Evolutionary conservation across 2,329 filamentous ascomycete genomes (phyloP).

Genomic region (Phyllosticta citriasiana): DNA sequence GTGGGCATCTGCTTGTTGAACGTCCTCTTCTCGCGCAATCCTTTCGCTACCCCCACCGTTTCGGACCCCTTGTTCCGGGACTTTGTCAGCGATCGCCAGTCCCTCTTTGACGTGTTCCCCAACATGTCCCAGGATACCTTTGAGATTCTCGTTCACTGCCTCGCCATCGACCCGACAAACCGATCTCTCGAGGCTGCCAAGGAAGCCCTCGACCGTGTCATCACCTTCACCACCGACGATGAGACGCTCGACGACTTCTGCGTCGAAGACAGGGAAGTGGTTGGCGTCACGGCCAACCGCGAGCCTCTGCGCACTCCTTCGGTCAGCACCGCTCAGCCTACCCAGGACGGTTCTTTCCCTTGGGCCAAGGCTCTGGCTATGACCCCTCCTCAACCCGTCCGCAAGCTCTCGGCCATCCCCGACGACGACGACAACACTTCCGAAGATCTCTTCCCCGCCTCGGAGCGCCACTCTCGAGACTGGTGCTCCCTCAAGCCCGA

Average conservation of each 20-base stretch:
- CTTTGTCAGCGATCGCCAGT: conserved; percentile 87
- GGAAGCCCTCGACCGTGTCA: conserved; percentile 64
- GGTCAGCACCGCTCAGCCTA: conserved; percentile 75
- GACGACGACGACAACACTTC: conserved; percentile 60
- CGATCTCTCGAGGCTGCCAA: conserved; percentile 72
- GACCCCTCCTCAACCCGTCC: conserved; percentile 57
- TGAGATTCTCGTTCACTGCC: conserved; percentile 80
- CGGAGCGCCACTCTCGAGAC: conserved; percentile 51
- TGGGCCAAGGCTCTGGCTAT: conserved; percentile 87
- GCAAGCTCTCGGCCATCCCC: conserved; percentile 79
- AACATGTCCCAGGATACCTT: conserved; percentile 98
- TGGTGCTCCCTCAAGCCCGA: conserved; percentile 72
- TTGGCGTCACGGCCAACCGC: conserved; percentile 75
- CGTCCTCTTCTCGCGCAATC: conserved; percentile 92
- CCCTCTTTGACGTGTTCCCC: conserved; percentile 94
- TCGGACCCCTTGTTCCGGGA: conserved; percentile 90
- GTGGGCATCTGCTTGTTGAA: conserved; percentile 95
- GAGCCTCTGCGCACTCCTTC: conserved; percentile 94
- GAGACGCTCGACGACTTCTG: conserved; percentile 92
- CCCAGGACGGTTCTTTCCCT: conserved; percentile 71
- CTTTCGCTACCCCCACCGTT: conserved; percentile 82
- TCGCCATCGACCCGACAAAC: conserved; percentile 84
- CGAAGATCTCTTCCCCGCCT: conserved; percentile 78
- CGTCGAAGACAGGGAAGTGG: conserved; percentile 59
- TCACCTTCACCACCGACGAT: conserved; percentile 90